Percentiles rank a stretch among this genome's conserved stretches.
phyloP scores from a whole-genome alignment of 345 rosid genomes.

The Hirschfeldia incana region DNA sequence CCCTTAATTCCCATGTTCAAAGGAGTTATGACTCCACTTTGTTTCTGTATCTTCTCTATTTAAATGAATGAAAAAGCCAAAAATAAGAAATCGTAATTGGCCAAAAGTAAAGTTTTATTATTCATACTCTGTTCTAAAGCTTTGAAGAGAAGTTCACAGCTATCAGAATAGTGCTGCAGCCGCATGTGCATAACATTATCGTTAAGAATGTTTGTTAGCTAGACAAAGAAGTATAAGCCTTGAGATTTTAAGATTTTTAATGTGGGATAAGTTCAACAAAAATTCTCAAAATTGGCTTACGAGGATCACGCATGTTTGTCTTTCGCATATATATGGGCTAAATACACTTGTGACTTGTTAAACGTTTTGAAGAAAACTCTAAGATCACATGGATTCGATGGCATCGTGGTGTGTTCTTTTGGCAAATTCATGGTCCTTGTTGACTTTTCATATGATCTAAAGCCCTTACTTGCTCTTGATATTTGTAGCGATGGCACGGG shows the following conservation, averaged over 20 bases:
- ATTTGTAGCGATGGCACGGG: slow-evolving; percentile 56
- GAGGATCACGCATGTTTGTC: slow-evolving; percentile 13
- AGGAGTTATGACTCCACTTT: too few relatives aligned
- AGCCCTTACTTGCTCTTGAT: slow-evolving; percentile 21
- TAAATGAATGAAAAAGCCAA: too few relatives aligned
- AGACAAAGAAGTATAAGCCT: slow-evolving; percentile 15
- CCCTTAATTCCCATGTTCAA: too few relatives aligned
- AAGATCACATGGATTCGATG: slow-evolving; percentile 45
- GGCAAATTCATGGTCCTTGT: slow-evolving; percentile 1
- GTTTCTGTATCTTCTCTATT: too few relatives aligned
- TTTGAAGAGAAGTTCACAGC: too few relatives aligned
- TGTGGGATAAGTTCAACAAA: slow-evolving; percentile 1
- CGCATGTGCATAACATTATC: slow-evolving; percentile 7
- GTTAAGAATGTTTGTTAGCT: slow-evolving; percentile 17
- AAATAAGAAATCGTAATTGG: too few relatives aligned
- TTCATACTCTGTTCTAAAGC: too few relatives aligned
- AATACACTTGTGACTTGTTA: slow-evolving; percentile 68
- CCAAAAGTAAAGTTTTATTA: too few relatives aligned
- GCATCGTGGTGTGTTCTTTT: slow-evolving; percentile 51
- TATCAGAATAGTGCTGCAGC: slow-evolving; percentile 9
- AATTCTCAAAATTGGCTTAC: slow-evolving; percentile 1
- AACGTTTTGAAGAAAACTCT: slow-evolving; percentile 58
- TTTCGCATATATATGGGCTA: slow-evolving; percentile 76
- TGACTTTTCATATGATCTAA: slow-evolving; percentile 19
- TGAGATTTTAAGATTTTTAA: neutral